Base-by-base conservation (phyloP, 2,329 filamentous ascomycete genomes). In the Cytospora chrysosperma region DNA sequence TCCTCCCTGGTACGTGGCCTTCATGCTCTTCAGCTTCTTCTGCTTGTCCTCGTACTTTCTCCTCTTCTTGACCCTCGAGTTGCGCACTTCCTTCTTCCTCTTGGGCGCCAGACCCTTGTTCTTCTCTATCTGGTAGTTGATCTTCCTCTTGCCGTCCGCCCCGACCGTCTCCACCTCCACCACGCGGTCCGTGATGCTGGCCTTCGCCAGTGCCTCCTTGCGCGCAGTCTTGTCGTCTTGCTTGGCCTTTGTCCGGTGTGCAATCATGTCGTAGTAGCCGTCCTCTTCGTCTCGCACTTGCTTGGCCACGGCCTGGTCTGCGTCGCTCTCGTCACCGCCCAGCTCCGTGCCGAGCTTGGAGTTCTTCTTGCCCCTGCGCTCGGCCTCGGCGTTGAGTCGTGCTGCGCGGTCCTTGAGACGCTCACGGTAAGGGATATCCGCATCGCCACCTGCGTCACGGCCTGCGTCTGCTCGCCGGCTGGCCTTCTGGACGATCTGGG, bases 1-100 rank as follows among this genome's bases (percentile, higher is more conserved):
- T 66, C 92, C 91, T 69, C 92, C 92, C 77, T 93, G 92, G 80
- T 93, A 98, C 17, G 92, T 82, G 10, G 91, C 85, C 80, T 90
- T 92, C 81, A 93, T 91, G 74, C 90, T 94, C 72, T 86, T 87
- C 73, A 98, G 78, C 84, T 98, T 97, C 91, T 97, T 98, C 85
- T 94, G 90, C 85, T 96, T 97, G 76, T 93, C 90, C 74, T 96
- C 93, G 76, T 87, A 99, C 86, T 92, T 93, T 87, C 92, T 92
- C 78, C 92, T 88, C 89, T 97, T 98, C 89, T 98, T 99, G 68
- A 98, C 94, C 75, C 95, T 84, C 40, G 95, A 93, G 79, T 99
- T 99, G 67, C 94, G 84, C 64, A 93, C 90, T 70, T 96, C 93
- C 87, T 99, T 98, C 84, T 90, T 96, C 68, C 94, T 84, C 77